A percentile compares a stretch with the other conserved stretches of the same genome.
Evolutionary conservation across 108 stramenopile genomes (phyloP).

Genomic region (Nitzschia sp.): DNA sequence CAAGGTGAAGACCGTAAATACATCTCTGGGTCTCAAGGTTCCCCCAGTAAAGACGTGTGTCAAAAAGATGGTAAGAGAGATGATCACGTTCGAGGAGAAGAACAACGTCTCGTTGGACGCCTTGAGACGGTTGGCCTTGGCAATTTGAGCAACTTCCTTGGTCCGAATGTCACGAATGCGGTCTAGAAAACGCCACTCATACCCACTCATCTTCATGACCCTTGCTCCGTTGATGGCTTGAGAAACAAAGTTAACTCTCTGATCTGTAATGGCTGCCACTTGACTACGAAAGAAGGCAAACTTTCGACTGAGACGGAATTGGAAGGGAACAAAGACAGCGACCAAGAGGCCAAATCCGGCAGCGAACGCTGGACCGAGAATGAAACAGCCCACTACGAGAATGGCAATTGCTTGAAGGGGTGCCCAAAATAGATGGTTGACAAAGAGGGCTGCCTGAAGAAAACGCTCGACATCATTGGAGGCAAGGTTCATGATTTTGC

Average conservation of each 20-base stretch:
- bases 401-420: conserved; percentile 78
- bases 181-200: conserved; percentile 65
- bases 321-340: conserved; percentile 76
- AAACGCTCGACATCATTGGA: conserved; percentile 89
- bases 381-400: conserved; percentile 56
- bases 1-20: conserved; percentile 65
- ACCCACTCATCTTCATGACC: conserved; percentile 81
- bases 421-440: conserved; percentile 70
- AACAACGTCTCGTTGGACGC: conserved; percentile 78
- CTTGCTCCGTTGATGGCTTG: conserved; percentile 82
- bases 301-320: conserved; percentile 53
- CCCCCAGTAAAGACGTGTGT: conserved; percentile 50
- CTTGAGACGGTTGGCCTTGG: conserved; percentile 56
- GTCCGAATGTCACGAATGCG: conserved; percentile 64
- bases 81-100: conserved; percentile 55
- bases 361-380: conserved; percentile 74
- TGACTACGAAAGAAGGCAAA: conserved; percentile 66
- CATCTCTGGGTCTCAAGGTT: conserved; percentile 47
- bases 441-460: conserved; percentile 59
- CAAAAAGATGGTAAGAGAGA: conserved; percentile 58
- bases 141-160: conserved; percentile 62
- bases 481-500: conserved; percentile 81
- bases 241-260: conserved; percentile 72
- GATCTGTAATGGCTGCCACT: conserved; percentile 82
- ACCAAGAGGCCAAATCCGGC: conserved; percentile 77